Conservation (phyloP, 352 stramenopile genomes). For the Phytophthora crassamura region DNA sequence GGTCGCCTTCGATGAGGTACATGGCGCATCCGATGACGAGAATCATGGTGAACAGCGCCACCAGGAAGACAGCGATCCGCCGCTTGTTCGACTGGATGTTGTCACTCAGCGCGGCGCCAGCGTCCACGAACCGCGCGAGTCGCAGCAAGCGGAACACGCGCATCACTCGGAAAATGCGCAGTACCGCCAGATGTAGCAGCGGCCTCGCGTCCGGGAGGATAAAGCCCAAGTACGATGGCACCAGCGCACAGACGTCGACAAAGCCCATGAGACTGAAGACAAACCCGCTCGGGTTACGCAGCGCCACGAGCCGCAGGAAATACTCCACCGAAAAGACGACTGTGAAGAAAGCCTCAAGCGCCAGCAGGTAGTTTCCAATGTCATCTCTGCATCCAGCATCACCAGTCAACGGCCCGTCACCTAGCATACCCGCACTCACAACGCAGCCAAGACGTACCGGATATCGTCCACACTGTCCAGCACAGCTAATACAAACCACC, state of each 20-base stretch:
- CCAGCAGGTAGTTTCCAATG: slow-evolving; percentile 74
- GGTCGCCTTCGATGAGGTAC: slow-evolving; percentile 85
- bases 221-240: slow-evolving; percentile 79
- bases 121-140: slow-evolving; percentile 77
- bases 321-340: slow-evolving; percentile 88
- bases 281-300: slow-evolving; percentile 71
- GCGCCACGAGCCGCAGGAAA: slow-evolving; percentile 63
- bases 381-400: slow-evolving; percentile 46
- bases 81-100: slow-evolving; percentile 86
- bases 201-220: slow-evolving; percentile 61
- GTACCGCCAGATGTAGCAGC: slow-evolving; percentile 66
- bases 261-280: slow-evolving; percentile 76
- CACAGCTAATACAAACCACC: slow-evolving; percentile 55
- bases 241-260: slow-evolving; percentile 79
- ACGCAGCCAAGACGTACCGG: slow-evolving; percentile 43
- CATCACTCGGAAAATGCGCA: slow-evolving; percentile 84
- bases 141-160: slow-evolving; percentile 80
- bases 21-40: slow-evolving; percentile 84
- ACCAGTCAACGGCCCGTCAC: slow-evolving; percentile 15
- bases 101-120: slow-evolving; percentile 65
- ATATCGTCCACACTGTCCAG: slow-evolving; percentile 77
- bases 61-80: slow-evolving; percentile 81
- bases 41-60: slow-evolving; percentile 79
- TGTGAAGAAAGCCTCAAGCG: slow-evolving; percentile 86
- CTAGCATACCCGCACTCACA: slow-evolving; percentile 46